These are phyloP conservation scores for Ballota nigra DNA, from an alignment of 257 asterid species.

Conservation along the genomic window DNA sequence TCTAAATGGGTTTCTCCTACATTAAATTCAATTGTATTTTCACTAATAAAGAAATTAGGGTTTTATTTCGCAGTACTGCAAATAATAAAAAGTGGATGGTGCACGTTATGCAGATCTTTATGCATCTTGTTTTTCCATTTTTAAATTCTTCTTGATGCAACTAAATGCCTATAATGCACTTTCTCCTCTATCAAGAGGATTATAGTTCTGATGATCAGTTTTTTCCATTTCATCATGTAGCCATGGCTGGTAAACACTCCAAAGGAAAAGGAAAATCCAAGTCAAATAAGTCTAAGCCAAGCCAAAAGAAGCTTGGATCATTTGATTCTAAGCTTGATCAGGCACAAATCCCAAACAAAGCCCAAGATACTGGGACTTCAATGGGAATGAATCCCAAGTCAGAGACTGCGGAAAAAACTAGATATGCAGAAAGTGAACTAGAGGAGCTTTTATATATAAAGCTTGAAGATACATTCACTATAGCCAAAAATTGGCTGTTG, in stretches of 20 bases:
- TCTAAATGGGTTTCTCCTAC: not conserved
- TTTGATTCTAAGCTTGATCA: not conserved
- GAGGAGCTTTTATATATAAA: constrained; percentile 6
- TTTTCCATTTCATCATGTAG: not conserved
- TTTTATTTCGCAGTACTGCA: not conserved
- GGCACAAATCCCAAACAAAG: not conserved
- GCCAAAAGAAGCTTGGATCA: not conserved
- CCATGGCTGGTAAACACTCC: not conserved
- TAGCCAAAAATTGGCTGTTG: constrained; percentile 7
- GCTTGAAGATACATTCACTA: not conserved
- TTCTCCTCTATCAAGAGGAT: not conserved
- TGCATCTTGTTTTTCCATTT: not conserved
- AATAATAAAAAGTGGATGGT: too few relatives aligned
- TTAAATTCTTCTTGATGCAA: not conserved
- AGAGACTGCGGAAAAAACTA: too few relatives aligned
- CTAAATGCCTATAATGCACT: not conserved
- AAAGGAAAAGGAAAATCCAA: not conserved
- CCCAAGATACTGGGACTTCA: not conserved
- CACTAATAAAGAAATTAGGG: not conserved
- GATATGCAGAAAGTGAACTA: not conserved
- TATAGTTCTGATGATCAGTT: not conserved
- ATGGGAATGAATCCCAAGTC: not conserved
- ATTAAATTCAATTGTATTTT: not conserved
- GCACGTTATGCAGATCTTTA: not conserved
- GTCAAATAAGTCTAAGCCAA: not conserved